phyloP scores from a whole-genome alignment of 352 stramenopile genomes.

The Phytophthora parvispora region DNA sequence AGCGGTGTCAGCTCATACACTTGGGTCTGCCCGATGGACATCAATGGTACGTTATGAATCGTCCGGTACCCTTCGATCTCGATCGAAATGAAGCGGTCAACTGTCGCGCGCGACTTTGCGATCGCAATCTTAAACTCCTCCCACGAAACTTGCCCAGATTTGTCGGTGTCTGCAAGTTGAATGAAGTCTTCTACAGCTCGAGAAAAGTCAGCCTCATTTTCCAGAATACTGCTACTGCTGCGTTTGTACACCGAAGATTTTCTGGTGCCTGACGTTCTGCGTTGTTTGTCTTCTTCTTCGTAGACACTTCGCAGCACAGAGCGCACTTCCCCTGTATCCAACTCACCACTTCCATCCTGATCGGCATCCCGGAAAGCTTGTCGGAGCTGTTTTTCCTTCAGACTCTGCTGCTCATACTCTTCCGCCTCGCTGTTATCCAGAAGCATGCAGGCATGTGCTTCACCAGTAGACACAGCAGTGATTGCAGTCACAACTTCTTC shows the following conservation, averaged over 20 bases:
- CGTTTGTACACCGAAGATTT: constrained; percentile 42
- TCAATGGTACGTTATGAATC: constrained; percentile 75
- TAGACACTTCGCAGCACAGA: constrained; percentile 78
- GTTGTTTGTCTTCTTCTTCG: constrained; percentile 73
- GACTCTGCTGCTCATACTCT: constrained; percentile 80
- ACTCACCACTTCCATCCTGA: constrained; percentile 75
- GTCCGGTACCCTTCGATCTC: constrained; percentile 80
- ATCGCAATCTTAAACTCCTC: constrained; percentile 91
- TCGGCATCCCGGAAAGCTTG: constrained; percentile 85
- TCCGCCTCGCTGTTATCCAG: constrained; percentile 75
- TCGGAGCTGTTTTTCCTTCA: constrained; percentile 90
- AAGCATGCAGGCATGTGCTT: constrained; percentile 71
- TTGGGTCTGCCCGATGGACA: constrained; percentile 76
- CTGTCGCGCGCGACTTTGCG: constrained; percentile 72
- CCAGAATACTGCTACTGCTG: constrained; percentile 62
- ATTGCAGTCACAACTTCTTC: constrained; percentile 71
- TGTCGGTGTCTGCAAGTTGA: constrained; percentile 78
- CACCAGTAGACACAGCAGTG: constrained; percentile 53
- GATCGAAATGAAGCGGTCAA: constrained; percentile 80
- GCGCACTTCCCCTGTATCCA: constrained; percentile 84
- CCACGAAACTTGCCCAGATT: constrained; percentile 83
- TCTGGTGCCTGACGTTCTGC: constrained; percentile 34
- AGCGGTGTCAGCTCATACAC: constrained; percentile 81
- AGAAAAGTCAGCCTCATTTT: constrained; percentile 71
- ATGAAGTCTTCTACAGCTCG: constrained; percentile 83